Evolutionary conservation across 2,329 filamentous ascomycete genomes (phyloP), one percentile per base, ranked within the genome.

Genomic region (Cercospora sp.): DNA sequence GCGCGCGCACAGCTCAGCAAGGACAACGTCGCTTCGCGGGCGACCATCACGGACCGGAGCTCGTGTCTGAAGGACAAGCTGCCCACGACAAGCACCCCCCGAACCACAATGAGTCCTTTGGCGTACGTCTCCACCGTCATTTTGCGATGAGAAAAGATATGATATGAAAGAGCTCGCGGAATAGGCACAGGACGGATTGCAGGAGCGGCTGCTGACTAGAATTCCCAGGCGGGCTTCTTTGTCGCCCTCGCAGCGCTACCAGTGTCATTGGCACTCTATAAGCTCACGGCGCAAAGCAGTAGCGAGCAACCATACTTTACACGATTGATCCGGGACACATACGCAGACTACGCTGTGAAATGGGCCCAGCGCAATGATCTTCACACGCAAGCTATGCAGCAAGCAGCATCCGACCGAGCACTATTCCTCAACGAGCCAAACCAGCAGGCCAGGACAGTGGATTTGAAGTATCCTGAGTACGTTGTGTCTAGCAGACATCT

Each of bases 391-490:
- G 84, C 86, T 71, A 80, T 90, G 70, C 87, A 90, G 81, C 85
- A 87, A 79, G 89, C 88, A 26, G 88, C 86, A 40, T 80, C 82
- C 61, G 89, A 91, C 77, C 81, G 86, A 69, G 86, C 88, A 72
- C 77, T 91, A 72, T 89, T 90, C 77, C 68, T 80, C 71, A 81
- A 82, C 70, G 78, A 78, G 74, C 81, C 83, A 32, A 82, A 80
- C 67, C 74, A 80, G 24, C 79, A 82, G 71, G 81, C 80, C 64
- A 74, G 75, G 58, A 78, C 83, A 72, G 80, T 88, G 55, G 83
- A 87, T 21, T 78, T 91, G 78, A 86, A 80, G 76, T 88, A 86
- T 74, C 88, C 86, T 37, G 89, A 91, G 89, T 91, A 85, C 70
- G 88, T 86, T 34, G 8, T 43, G 9, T 18, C 28, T 13, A 51